Conservation (phyloP, 2,329 filamentous ascomycete genomes). For the Fusarium zealandicum region DNA sequence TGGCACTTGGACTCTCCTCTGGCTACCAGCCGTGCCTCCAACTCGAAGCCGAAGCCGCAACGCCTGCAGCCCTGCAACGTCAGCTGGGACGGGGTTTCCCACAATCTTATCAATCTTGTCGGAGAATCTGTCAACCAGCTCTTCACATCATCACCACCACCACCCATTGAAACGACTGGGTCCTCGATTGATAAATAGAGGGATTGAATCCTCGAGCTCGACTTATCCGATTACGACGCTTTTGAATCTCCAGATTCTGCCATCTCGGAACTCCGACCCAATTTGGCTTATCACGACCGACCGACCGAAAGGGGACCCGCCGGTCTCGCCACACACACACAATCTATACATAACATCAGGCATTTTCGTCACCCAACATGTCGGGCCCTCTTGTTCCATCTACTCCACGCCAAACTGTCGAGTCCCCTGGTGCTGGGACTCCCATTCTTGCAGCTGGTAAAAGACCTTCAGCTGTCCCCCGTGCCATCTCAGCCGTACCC, state of each 20-base stretch:
- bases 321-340: conserved; percentile 23
- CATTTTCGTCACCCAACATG: conserved; percentile 34
- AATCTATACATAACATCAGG: conserved; percentile 15
- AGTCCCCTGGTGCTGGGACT: conserved; percentile 33
- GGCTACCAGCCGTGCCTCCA: conserved; percentile 23
- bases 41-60: conserved; percentile 32
- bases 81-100: conserved; percentile 9
- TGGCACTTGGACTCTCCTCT: conserved; percentile 13
- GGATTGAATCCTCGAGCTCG: neutral
- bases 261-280: conserved; percentile 42
- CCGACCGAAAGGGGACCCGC: conserved; percentile 34
- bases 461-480: conserved; percentile 1
- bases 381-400: conserved; percentile 32
- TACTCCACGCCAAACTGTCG: conserved; percentile 27
- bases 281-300: conserved; percentile 25
- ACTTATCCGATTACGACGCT: neutral
- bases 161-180: conserved; percentile 1
- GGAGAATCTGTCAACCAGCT: conserved; percentile 5
- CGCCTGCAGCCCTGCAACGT: conserved; percentile 17
- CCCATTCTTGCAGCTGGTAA: conserved; percentile 16
- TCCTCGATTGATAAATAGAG: neutral
- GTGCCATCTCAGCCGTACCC: conserved; percentile 38
- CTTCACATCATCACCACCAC: conserved; percentile 1
- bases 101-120: conserved; percentile 35
- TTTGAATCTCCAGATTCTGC: conserved; percentile 22